Evolutionary conservation across 176 grass and related monocot species (phyloP), one percentile per base, ranked within the genome.

Genomic region (Areca catechu): DNA sequence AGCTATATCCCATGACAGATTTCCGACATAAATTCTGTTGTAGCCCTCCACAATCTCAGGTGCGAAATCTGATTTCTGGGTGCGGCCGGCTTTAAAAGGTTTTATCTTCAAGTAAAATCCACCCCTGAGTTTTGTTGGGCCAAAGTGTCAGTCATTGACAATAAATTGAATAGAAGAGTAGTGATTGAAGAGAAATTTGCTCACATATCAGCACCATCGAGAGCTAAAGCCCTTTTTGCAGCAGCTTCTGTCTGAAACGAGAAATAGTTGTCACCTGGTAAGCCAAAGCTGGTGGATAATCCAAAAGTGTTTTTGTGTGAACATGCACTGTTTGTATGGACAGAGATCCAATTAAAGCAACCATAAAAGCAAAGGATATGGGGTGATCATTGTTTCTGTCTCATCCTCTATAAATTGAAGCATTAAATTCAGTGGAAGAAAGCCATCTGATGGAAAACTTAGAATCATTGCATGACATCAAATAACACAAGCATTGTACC

Each of bases 171-270:
- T 1, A 63, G 25, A 63, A 51, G 28, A 50, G 15, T 56, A 57
- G n/a, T 17, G 60, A 16, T 57, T 14, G 49, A 54, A 66, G 54
- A 9, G 24, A 47, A 5, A 37, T 18, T n/a, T 27, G 23, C 80
- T 90, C 69, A 96, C 92, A 96, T 96, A 56, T 96, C 92, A 82
- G 92, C 86, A 77, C 86, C 83, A 80, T 96, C 83, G 49, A 96
- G 80, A 85, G 70, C 76, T 70, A 97, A 79, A 68, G 86, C 92
- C 71, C 86, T 83, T 68, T 82, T 78, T 64, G 92, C 72, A 0
- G 86, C 92, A 19, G 71, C 71, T 1, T 85, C 78, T 55, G 92
- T 97, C 92, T 97, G 83, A 79, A 79, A 28, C 14, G 71, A 77
- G 48, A 65, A 17, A 37, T 12, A 52, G 48, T 18, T 28, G 24